Base-by-base conservation (phyloP, 305 asterid genomes). In the Fraxinus nigra region DNA sequence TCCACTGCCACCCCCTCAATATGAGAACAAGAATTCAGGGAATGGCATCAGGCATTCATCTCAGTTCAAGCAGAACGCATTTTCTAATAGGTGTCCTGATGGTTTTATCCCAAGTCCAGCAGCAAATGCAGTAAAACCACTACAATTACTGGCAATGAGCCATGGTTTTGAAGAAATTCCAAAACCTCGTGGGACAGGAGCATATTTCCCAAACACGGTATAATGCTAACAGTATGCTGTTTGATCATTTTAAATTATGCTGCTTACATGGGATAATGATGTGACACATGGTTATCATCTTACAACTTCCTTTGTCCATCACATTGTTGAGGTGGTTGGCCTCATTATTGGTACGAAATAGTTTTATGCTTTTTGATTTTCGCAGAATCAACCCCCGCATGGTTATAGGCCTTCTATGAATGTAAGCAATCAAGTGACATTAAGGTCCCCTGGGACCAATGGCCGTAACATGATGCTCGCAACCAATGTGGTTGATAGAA, bases 121-220 rank as follows among this genome's bases (percentile, higher is more conserved):
- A 26, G 20, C 87, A 59, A 84, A 73, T 78, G 80, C 85, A 82
- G 43, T 87, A 85, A 86, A 85, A 67, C 90, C 83, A 11, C 18
- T 84, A 11, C 67, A 86, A 4, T 4, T 90, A n/a, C 94, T 91
- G 33, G 86, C 87, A 72, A 70, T 84, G 51, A 35, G 85, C 20
- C 86, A 78, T 75, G 90, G 88, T 75, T 85, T 88, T 86, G 95
- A 92, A 69, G 98, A 95, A 13, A 77, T 83, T 84, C 90, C 92
- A 7, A 95, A 92, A 77, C 91, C 92, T 40, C 90, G 94, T 73
- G 98, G 98, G 72, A 92, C 94, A 0, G 95, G 98, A 79, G 91
- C 95, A 54, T 93, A 91, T 88, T 91, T 92, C 59, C 98, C 98
- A 7, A 90, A 85, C 80, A 84, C 72, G 92, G 97, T 95, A 92